These are phyloP conservation scores for Xylariaceae sp. DNA, from an alignment of 2,329 filamentous ascomycete genomes.

Conservation along the genomic window DNA sequence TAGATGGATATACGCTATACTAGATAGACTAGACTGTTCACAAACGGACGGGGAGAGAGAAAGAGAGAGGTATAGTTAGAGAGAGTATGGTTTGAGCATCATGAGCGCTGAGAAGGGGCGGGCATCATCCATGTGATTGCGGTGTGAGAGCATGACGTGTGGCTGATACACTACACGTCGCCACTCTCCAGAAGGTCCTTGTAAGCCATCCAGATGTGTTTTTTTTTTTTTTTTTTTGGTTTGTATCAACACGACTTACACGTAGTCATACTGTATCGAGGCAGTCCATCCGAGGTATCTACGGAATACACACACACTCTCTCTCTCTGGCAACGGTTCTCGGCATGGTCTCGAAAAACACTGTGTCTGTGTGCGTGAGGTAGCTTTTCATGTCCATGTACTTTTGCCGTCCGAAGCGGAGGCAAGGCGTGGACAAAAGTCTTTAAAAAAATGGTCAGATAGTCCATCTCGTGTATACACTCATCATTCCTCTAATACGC, in stretches of 20 bases:
- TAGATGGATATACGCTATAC: no score
- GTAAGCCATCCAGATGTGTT: no score
- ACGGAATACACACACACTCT: not conserved
- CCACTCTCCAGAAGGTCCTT: not conserved
- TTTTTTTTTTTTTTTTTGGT: no score
- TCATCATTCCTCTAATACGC: no score
- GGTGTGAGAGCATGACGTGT: constrained; percentile 10
- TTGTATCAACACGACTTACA: no score
- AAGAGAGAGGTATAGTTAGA: no score
- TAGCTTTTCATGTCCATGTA: not conserved
- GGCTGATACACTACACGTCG: constrained; percentile 19
- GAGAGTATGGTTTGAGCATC: no score
- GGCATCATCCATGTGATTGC: constrained; percentile 6
- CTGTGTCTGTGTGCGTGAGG: constrained; percentile 1
- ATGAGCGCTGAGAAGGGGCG: no score
- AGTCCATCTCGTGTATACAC: no score
- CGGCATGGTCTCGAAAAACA: not conserved
- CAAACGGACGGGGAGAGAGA: no score
- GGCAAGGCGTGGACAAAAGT: constrained; percentile 2
- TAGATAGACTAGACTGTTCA: no score
- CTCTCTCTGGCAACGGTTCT: not conserved
- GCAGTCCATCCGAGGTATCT: not conserved
- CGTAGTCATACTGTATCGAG: not conserved
- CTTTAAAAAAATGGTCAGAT: not conserved
- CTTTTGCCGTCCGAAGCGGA: constrained; percentile 11